Evolutionary conservation across 179 eudicot species (phyloP).

Genomic region (Silene coronaria): DNA sequence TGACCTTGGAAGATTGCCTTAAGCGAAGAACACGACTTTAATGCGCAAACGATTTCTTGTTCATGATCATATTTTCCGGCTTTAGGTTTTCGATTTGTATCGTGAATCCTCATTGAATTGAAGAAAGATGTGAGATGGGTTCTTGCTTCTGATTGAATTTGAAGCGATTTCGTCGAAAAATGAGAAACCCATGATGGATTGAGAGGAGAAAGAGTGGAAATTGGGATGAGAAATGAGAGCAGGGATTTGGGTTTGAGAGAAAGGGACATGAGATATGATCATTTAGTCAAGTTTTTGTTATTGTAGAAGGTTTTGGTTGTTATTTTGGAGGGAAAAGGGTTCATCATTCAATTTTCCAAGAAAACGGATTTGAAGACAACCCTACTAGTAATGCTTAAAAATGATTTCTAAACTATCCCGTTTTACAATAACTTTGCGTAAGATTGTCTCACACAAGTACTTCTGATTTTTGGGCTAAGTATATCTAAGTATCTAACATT

Average conservation of each 20-base stretch:
- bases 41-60: conserved; percentile 43
- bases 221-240: conserved; percentile 13
- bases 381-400: too few species aligned
- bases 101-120: conserved; percentile 25
- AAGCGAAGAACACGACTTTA: conserved; percentile 56
- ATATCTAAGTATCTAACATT: too few species aligned
- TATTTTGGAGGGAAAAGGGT: too few species aligned
- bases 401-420: too few species aligned
- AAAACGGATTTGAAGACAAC: too few species aligned
- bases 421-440: too few species aligned
- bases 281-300: neutral
- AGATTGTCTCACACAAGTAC: too few species aligned
- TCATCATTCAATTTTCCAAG: too few species aligned
- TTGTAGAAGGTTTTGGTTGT: too few species aligned
- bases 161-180: conserved; percentile 23
- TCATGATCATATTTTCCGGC: conserved; percentile 31
- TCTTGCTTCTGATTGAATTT: conserved; percentile 17
- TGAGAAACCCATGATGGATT: conserved; percentile 40
- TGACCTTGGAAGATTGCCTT: conserved; percentile 41
- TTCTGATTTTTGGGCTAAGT: too few species aligned
- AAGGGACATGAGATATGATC: conserved; percentile 40
- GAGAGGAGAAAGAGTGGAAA: conserved; percentile 18
- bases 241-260: conserved; percentile 31
- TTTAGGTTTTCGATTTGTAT: conserved; percentile 20
- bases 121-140: conserved; percentile 36